Conservation (phyloP, 176 grass and related monocot species). For the Oryza longistaminata region DNA sequence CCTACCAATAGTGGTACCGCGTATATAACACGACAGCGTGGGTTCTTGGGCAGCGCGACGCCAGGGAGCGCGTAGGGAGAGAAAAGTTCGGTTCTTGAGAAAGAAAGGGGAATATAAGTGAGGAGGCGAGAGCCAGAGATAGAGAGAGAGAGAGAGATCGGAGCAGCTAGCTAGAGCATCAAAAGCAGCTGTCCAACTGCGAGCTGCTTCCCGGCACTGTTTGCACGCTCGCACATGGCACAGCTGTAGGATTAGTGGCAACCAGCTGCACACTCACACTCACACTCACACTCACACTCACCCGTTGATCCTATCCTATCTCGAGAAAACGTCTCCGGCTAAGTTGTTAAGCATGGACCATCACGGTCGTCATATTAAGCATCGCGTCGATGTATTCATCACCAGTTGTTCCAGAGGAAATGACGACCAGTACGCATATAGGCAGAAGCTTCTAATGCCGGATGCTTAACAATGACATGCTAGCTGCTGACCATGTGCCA, state of each 20-base stretch:
- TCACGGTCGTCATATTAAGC: constrained; percentile 25
- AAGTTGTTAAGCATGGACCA: constrained; percentile 3
- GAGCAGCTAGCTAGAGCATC: background rate
- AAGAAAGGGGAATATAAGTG: too few species aligned
- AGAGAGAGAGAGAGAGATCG: background rate
- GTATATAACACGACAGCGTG: constrained; percentile 33
- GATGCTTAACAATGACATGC: background rate
- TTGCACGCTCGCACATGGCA: constrained; percentile 30
- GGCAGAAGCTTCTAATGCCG: constrained; percentile 1
- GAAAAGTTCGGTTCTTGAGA: constrained; percentile 22
- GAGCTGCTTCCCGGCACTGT: background rate
- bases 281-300: background rate
- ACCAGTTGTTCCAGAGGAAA: background rate
- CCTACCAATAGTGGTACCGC: constrained; percentile 36
- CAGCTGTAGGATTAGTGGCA: constrained; percentile 23
- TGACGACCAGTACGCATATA: background rate
- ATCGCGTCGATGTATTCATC: background rate
- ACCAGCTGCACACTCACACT: background rate
- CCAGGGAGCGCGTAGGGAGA: constrained; percentile 17
- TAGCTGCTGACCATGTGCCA: background rate
- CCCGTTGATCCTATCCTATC: background rate
- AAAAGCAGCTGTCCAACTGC: background rate
- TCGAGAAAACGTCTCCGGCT: background rate
- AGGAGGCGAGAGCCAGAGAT: background rate
- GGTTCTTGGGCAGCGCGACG: background rate